These are phyloP conservation scores for Cenchrus fungigraminus DNA, from an alignment of 176 grass and related monocot species.

Conservation along the genomic window DNA sequence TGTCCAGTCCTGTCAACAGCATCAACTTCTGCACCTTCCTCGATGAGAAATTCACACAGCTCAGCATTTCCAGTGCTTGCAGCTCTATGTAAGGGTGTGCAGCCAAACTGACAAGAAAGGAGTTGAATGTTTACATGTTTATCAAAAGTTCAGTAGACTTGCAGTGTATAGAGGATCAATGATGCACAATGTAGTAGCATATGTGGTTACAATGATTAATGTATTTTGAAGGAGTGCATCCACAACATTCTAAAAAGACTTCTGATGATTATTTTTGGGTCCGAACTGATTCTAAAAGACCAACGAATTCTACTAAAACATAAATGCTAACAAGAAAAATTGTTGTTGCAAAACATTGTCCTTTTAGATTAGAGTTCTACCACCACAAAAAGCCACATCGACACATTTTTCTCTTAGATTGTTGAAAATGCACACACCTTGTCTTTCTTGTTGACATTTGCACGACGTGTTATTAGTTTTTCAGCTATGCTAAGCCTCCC, in stretches of 20 bases:
- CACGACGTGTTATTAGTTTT: slow-evolving; percentile 64
- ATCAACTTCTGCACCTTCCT: slow-evolving; percentile 97
- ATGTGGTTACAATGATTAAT: not conserved
- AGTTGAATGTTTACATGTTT: slow-evolving; percentile 28
- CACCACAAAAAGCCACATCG: not conserved
- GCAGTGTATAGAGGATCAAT: not conserved
- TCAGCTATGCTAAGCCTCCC: slow-evolving; percentile 75
- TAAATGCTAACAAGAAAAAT: not conserved
- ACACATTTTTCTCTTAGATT: not conserved
- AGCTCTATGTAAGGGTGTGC: slow-evolving; percentile 93
- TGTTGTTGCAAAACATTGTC: not conserved
- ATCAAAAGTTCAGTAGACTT: not conserved
- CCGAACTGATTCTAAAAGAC: not conserved
- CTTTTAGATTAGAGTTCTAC: not conserved
- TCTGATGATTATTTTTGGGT: not conserved
- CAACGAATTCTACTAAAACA: not conserved
- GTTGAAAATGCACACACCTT: slow-evolving; percentile 58
- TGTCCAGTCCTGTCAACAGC: slow-evolving; percentile 70
- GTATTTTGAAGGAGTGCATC: not conserved
- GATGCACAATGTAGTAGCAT: slow-evolving; percentile 3
- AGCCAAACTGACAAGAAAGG: slow-evolving; percentile 64
- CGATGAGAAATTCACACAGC: slow-evolving; percentile 81
- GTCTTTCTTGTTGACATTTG: slow-evolving; percentile 93
- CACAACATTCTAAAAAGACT: not conserved
- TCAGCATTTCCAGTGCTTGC: slow-evolving; percentile 84